phyloP scores from a whole-genome alignment of 2,329 filamentous ascomycete genomes.

The Pseudocercospora ulei region DNA sequence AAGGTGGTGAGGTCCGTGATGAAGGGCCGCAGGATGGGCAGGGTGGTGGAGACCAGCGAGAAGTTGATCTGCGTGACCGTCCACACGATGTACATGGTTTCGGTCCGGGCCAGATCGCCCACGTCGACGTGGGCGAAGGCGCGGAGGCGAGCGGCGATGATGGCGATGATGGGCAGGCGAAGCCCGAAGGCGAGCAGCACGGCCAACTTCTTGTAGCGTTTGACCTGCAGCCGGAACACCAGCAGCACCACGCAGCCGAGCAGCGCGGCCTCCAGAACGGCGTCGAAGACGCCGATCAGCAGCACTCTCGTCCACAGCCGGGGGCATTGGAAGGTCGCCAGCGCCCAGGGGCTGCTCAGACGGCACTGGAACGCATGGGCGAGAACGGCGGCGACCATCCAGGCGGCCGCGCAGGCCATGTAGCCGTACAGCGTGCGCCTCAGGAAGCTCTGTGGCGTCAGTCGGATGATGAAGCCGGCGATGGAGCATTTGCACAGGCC shows the following conservation, averaged over 20 bases:
- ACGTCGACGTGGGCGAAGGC: constrained; percentile 8
- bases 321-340: constrained; percentile 5
- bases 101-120: constrained; percentile 10
- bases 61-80: constrained; percentile 20
- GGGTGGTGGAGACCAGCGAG: constrained; percentile 14
- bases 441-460: constrained; percentile 17
- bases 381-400: constrained; percentile 17
- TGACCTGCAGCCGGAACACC: constrained; percentile 12
- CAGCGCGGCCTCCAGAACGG: constrained; percentile 13
- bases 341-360: constrained; percentile 13
- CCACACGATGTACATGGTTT: constrained; percentile 17
- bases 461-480: constrained; percentile 18
- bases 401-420: constrained; percentile 10
- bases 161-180: constrained; percentile 16
- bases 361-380: constrained; percentile 20
- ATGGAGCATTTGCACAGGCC: constrained; percentile 18
- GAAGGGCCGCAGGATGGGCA: constrained; percentile 14
- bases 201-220: constrained; percentile 14
- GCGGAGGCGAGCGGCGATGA: constrained; percentile 15
- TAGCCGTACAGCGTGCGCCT: constrained; percentile 12
- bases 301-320: constrained; percentile 11
- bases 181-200: constrained; percentile 17
- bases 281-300: constrained; percentile 13
- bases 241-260: constrained; percentile 15
- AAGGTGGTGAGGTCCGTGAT: constrained; percentile 18